Percentiles rank a stretch among this genome's conserved stretches.
Conservation (phyloP, 108 stramenopile genomes). For the Nitzschia sp. region DNA sequence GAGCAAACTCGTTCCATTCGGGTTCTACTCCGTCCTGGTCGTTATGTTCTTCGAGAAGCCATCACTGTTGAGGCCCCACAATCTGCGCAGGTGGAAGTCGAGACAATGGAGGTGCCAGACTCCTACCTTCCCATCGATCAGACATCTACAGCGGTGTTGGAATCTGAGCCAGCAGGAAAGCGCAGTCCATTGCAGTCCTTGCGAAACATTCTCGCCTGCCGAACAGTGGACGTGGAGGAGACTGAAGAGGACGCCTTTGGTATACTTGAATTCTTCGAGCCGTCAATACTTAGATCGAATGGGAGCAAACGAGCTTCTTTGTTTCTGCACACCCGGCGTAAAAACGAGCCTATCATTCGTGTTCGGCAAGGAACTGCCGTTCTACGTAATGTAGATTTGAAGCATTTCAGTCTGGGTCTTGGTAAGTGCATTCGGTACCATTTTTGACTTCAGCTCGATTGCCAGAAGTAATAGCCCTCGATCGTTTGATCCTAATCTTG, state of each 20-base stretch:
- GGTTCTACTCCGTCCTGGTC: constrained; percentile 62
- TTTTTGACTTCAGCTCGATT: background rate
- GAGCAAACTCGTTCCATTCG: constrained; percentile 14
- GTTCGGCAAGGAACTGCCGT: constrained; percentile 57
- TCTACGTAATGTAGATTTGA: constrained; percentile 52
- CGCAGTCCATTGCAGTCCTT: constrained; percentile 8
- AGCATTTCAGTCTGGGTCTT: constrained; percentile 50
- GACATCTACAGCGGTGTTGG: background rate
- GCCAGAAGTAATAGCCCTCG: too few relatives aligned
- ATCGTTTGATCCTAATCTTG: background rate
- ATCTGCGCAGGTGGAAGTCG: constrained; percentile 40
- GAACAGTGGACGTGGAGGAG: constrained; percentile 32
- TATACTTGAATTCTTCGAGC: background rate
- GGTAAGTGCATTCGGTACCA: constrained; percentile 8
- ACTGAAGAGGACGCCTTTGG: constrained; percentile 6
- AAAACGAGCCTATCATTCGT: constrained; percentile 66
- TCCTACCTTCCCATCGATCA: constrained; percentile 8
- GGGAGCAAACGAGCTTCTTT: constrained; percentile 36
- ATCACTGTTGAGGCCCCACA: constrained; percentile 48
- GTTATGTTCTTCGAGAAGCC: constrained; percentile 51
- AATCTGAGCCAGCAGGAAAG: background rate
- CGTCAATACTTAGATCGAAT: background rate
- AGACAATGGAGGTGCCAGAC: constrained; percentile 48
- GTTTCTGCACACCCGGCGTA: constrained; percentile 44
- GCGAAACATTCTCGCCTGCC: constrained; percentile 27